These are phyloP conservation scores for Collybiopsis confluens DNA, from an alignment of 768 basidiomycete genomes.

Conservation along the genomic window DNA sequence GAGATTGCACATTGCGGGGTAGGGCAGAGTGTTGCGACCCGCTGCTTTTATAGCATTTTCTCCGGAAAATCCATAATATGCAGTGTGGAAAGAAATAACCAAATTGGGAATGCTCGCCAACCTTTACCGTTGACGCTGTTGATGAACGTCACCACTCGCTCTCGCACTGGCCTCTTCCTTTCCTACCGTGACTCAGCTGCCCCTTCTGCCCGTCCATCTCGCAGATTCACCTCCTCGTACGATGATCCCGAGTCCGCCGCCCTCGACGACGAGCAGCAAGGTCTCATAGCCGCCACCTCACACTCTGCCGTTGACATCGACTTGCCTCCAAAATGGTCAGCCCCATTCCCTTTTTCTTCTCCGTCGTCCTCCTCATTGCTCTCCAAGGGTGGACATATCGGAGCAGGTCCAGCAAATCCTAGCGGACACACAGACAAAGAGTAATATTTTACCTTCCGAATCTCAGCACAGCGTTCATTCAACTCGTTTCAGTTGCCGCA, in stretches of 20 bases:
- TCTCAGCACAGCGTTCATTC: constrained; percentile 4
- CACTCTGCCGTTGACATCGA: constrained; percentile 52
- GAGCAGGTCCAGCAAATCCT: constrained; percentile 87
- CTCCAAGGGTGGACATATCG: constrained; percentile 81
- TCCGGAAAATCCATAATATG: no score
- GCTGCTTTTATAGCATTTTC: no score
- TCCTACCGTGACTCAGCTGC: constrained; percentile 83
- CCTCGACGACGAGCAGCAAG: constrained; percentile 60
- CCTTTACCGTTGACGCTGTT: constrained; percentile 1
- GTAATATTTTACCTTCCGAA: constrained; percentile 35
- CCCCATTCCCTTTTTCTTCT: constrained; percentile 18
- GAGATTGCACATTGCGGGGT: constrained; percentile 46
- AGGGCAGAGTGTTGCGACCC: no score
- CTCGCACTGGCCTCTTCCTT: constrained; percentile 88
- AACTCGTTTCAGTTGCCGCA: constrained; percentile 55
- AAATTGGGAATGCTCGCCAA: not conserved
- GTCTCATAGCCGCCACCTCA: constrained; percentile 44
- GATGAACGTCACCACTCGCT: constrained; percentile 58
- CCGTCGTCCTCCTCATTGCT: constrained; percentile 17
- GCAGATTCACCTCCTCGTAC: constrained; percentile 34
- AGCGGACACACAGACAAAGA: constrained; percentile 64
- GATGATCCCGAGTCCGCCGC: constrained; percentile 39
- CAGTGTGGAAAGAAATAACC: not conserved
- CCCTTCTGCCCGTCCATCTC: constrained; percentile 36
- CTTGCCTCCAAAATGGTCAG: constrained; percentile 85